These are phyloP conservation scores for Agrocybe chaxingu DNA, from an alignment of 768 basidiomycete species.

Conservation along the genomic window DNA sequence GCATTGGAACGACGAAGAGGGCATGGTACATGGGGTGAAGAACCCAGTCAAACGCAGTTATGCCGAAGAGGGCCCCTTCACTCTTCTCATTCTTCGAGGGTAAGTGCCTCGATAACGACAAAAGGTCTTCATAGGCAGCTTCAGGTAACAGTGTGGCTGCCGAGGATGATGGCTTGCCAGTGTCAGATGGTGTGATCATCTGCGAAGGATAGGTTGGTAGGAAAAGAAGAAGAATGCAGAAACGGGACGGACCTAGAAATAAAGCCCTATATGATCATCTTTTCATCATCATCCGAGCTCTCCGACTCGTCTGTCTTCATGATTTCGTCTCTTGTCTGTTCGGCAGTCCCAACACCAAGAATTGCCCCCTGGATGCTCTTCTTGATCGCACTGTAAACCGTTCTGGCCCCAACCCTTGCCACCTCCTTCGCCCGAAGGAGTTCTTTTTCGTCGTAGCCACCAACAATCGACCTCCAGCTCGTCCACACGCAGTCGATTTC, in stretches of 20 bases:
- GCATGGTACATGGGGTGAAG: no score
- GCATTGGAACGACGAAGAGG: no score
- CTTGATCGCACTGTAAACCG: constrained; percentile 49
- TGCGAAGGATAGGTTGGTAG: no score
- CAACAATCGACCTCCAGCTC: constrained; percentile 41
- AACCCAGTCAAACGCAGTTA: no score
- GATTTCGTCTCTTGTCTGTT: constrained; percentile 3
- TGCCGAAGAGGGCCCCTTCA: no score
- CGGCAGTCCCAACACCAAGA: neutral
- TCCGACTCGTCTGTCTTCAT: neutral
- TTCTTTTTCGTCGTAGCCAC: constrained; percentile 36
- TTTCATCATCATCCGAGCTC: constrained; percentile 29
- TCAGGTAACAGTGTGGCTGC: no score
- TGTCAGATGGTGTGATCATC: no score
- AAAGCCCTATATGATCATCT: constrained; percentile 39
- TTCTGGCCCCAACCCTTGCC: constrained; percentile 41
- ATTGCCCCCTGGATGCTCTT: constrained; percentile 27
- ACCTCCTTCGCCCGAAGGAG: constrained; percentile 44
- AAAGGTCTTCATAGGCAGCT: no score
- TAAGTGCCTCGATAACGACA: no score
- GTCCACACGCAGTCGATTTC: constrained; percentile 51
- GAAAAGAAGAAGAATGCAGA: neutral
- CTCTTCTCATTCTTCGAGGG: no score
- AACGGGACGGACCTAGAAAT: neutral
- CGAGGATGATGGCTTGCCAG: no score